Base-by-base conservation (phyloP, 805 yeast species). In the Metschnikowia vanudenii region DNA sequence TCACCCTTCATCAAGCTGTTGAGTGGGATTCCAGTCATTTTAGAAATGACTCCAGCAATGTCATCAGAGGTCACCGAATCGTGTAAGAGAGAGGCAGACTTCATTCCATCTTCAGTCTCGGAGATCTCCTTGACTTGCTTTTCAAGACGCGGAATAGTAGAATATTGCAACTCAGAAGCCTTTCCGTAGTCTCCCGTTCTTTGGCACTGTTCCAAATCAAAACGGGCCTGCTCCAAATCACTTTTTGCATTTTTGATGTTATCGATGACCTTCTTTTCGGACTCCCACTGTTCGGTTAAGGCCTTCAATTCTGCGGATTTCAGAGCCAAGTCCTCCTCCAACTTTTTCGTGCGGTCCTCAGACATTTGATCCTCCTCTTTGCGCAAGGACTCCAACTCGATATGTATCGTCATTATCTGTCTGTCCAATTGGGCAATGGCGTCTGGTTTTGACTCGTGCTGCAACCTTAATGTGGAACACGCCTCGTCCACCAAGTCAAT, bases 401-500 rank as follows among this genome's bases (percentile, higher is more conserved):
- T 94, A 67, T 91, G 91, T 51, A 94, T 85, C 3, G 96, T 94
- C 90, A 92, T 89, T 39, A 92, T 82, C 24, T 84, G 76, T 51
- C 98, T 80, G 63, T 92, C 98, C 48, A 92, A 74, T 39, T 84
- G 87, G 59, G 90, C 92, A 44, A 94, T 87, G 1, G 91, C 88
- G 61, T 92, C 99, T 0, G 99, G 99, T 63, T 90, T 91, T 1
- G 97, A 89, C 68, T 92, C 99, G 63, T 94, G 98, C 66, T 92
- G 99, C 49, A 92, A 73, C 54, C 99, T 75, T 48, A 92, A 74
- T 0, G 96, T 96, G 3, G 97, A 94, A 69, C 98, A 91, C 0
- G 98, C 97, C 63, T 92, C 99, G 68, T 92, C 99, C 1, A 92
- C 94, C 54, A 92, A 76, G 66, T 92, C 99, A 54, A 92, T 92